Base-by-base conservation (phyloP, 2,329 filamentous ascomycete species). In the Talaromyces amestolkiae region DNA sequence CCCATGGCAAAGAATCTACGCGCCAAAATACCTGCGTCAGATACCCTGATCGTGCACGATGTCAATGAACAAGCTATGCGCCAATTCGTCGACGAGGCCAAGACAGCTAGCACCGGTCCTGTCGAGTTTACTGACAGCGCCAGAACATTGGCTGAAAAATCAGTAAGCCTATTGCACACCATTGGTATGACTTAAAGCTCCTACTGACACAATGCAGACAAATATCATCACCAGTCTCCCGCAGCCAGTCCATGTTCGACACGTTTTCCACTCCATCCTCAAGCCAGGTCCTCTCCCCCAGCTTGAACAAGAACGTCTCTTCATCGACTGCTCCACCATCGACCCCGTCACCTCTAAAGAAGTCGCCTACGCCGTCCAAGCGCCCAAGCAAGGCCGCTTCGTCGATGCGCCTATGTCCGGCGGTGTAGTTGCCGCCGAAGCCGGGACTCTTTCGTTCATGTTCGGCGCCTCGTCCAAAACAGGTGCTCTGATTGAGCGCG, bases 371-470 rank as follows among this genome's bases (percentile, higher is more conserved):
- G 84, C 85, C 27, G 89, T 96, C 1, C 85, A 83, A 65, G 85
- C 85, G 5, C 87, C 87, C 1, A 83, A 86, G 1, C 86, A 90
- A 74, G 91, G 91, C 62, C 85, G 84, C 61, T 97, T 98, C 74
- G 89, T 97, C 66, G 95, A 99, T 75, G 94, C 95, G 3, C 95
- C 95, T 53, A 97, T 99, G 90, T 98, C 94, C 0, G 95, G 95
- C 58, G 95, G 95, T 60, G 93, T 97, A 0, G 92, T 98, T 5
- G 95, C 94, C 51, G 95, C 95, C 11, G 84, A 87, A 6, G 92
- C 92, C 13, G 95, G 91, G 39, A 93, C 92, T 0, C 82, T 99
- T 65, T 97, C 93, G 0, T 99, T 99, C 77, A 98, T 99, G 95
- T 87, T 98, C 64, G 95, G 95, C 51, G 85, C 89, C 7, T 83